A percentile compares a stretch with the other conserved stretches of the same genome.
phyloP scores from a whole-genome alignment of 2,329 filamentous ascomycete species.

The Fusarium sp. region DNA sequence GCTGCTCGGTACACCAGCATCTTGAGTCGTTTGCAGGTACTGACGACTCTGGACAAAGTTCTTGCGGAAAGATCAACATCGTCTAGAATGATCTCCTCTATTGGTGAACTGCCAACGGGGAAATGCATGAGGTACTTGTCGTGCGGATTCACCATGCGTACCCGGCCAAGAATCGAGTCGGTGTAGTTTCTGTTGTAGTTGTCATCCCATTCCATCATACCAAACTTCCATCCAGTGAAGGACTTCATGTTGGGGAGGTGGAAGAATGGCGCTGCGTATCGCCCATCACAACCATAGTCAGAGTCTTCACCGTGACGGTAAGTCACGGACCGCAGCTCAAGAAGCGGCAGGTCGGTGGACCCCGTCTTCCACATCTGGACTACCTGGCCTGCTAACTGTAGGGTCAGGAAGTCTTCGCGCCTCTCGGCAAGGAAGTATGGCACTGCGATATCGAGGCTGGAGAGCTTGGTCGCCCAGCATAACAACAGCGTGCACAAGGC shows the following conservation, averaged over 20 bases:
- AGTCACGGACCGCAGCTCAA: neutral
- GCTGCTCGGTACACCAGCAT: neutral
- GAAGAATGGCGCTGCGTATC: neutral
- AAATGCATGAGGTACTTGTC: neutral
- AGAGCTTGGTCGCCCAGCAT: neutral
- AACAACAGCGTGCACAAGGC: neutral
- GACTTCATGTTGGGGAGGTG: neutral
- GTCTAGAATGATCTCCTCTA: neutral
- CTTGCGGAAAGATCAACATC: neutral
- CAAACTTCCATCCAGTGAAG: neutral
- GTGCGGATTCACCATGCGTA: neutral
- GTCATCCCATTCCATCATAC: neutral
- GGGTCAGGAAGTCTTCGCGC: neutral
- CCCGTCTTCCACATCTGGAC: neutral
- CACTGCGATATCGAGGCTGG: neutral
- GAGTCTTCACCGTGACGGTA: neutral
- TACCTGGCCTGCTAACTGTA: neutral
- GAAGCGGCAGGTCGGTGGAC: neutral
- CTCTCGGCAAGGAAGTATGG: neutral
- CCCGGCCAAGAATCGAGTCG: neutral
- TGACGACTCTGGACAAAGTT: neutral
- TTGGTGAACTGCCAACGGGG: neutral
- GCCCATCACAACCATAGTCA: neutral
- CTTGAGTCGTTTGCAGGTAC: neutral
- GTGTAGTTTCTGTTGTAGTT: neutral